A percentile compares a stretch with the other conserved stretches of the same genome.
Evolutionary conservation across 2,329 filamentous ascomycete genomes (phyloP).

Genomic region (Fusarium metavorans): DNA sequence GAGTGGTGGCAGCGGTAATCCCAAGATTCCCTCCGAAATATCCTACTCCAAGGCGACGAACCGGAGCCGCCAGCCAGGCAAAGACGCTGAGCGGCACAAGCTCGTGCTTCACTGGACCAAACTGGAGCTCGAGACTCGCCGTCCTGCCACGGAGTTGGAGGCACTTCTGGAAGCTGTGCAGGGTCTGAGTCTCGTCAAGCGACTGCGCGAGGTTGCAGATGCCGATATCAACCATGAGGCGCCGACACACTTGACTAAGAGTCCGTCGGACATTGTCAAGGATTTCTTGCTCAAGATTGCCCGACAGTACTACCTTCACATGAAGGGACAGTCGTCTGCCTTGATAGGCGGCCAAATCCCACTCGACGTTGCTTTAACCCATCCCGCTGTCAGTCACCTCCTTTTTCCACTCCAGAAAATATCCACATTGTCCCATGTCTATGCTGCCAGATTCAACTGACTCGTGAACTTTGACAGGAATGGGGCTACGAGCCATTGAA

Average conservation of each 20-base stretch:
- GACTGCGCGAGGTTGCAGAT: not conserved
- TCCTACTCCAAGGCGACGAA: constrained; percentile 1
- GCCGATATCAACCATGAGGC: not conserved
- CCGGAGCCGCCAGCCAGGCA: not conserved
- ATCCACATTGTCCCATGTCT: not conserved
- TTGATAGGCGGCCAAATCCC: not conserved
- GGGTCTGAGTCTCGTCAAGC: constrained; percentile 3
- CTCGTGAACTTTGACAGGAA: not conserved
- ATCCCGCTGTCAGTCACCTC: not conserved
- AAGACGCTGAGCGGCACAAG: not conserved
- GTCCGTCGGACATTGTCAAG: not conserved
- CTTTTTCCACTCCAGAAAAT: not conserved
- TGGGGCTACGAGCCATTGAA: not conserved
- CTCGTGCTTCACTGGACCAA: constrained; percentile 7
- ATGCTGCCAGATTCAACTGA: not conserved
- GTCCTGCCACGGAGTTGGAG: not conserved
- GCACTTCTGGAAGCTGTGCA: not conserved
- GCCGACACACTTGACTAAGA: constrained; percentile 3
- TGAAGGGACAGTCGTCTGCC: not conserved
- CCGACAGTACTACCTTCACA: constrained; percentile 1
- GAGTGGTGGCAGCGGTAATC: not conserved
- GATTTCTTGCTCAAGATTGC: not conserved
- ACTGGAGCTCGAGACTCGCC: not conserved
- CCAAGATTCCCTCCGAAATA: not conserved
- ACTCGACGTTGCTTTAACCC: not conserved